Evolutionary conservation across 164 flowering plant species (phyloP).

Genomic region (Platanus orientalis): DNA sequence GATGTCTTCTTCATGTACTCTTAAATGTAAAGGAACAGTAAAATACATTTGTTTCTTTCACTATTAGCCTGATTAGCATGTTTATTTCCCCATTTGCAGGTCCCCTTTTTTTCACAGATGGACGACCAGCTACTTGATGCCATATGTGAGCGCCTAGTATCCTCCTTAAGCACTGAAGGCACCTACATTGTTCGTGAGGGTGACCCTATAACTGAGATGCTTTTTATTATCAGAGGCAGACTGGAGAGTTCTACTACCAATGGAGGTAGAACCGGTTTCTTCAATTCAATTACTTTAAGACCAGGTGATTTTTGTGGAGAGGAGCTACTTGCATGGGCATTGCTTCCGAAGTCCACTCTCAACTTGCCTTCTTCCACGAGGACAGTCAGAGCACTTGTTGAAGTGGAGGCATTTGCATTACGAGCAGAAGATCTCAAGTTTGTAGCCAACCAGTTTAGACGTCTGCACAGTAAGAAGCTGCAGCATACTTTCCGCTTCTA

Average conservation of each 20-base stretch:
- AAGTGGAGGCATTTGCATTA: conserved; percentile 85
- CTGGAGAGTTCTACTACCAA: conserved; percentile 89
- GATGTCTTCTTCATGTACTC: not conserved
- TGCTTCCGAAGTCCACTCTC: conserved; percentile 64
- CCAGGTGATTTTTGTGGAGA: conserved; percentile 95
- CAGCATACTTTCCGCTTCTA: conserved; percentile 87
- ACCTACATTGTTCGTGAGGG: conserved; percentile 93
- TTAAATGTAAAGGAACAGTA: not conserved
- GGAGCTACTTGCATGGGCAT: conserved; percentile 87
- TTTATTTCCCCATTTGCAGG: conserved; percentile 45
- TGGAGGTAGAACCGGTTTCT: conserved; percentile 90
- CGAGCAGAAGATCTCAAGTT: conserved; percentile 86
- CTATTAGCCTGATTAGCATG: not conserved
- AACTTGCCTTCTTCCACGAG: conserved; percentile 85
- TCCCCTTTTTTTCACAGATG: conserved; percentile 93
- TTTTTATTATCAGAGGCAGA: conserved; percentile 80
- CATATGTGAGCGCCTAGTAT: conserved; percentile 87
- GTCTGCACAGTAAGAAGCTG: conserved; percentile 84
- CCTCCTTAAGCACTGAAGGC: conserved; percentile 77
- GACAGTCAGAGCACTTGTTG: conserved; percentile 66
- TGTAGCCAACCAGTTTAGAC: conserved; percentile 86
- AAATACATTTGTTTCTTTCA: not conserved
- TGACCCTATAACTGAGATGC: conserved; percentile 90
- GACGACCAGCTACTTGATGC: conserved; percentile 96
- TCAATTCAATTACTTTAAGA: conserved; percentile 61